Conservation (phyloP, 31 red algal genomes). For the Odonthalia washingtoniensis region DNA sequence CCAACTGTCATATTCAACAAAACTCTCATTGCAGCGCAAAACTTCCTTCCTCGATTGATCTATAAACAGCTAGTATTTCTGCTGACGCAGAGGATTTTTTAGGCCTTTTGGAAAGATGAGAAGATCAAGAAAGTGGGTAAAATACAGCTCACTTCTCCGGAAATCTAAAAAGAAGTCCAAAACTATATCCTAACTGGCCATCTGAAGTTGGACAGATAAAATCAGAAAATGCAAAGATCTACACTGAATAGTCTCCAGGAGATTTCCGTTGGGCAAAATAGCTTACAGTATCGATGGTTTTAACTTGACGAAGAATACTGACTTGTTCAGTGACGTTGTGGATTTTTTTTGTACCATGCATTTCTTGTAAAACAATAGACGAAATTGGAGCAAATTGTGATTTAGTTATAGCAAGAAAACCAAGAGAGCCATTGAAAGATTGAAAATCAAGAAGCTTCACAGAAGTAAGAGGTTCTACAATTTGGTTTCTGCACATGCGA, state of each 20-base stretch:
- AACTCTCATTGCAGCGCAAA: too few relatives aligned
- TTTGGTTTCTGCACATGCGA: background rate
- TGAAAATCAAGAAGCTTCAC: background rate
- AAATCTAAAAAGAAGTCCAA: background rate
- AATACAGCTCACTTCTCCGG: background rate
- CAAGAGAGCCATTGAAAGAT: background rate
- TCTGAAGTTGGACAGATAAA: background rate
- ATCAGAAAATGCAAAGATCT: background rate
- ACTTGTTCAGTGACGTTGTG: background rate
- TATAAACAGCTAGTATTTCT: conserved; percentile 17
- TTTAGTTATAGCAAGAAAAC: background rate
- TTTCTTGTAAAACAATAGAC: background rate
- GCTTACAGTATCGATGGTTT: background rate
- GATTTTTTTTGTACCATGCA: background rate
- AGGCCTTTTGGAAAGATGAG: background rate
- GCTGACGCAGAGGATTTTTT: conserved; percentile 18
- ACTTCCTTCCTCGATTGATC: conserved; percentile 25
- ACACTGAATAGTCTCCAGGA: background rate
- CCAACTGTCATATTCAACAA: too few relatives aligned
- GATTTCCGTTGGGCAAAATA: background rate
- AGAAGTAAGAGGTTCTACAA: background rate
- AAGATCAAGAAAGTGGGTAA: background rate
- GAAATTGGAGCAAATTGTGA: background rate
- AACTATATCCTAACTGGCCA: background rate
- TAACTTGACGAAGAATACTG: background rate